Evolutionary conservation across 495 filamentous ascomycete genomes (phyloP).

Genomic region (Penicillium soppii): DNA sequence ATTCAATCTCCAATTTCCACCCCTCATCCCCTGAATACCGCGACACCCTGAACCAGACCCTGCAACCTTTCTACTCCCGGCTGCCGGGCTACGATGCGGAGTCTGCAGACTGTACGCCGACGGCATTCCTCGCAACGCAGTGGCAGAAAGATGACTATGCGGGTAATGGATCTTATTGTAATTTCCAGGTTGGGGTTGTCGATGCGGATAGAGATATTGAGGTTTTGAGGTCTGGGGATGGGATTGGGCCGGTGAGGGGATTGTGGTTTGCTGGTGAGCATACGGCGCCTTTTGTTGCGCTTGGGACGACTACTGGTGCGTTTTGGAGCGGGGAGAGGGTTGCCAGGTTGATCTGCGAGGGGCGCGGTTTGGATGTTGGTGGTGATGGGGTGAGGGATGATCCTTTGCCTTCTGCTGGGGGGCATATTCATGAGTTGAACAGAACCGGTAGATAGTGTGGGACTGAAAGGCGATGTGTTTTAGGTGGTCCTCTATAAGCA

Average conservation of each 20-base stretch:
- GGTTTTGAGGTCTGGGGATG: conserved; percentile 58
- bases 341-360: conserved; percentile 58
- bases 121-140: conserved; percentile 63
- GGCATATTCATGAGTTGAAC: not conserved
- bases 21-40: conserved; percentile 29
- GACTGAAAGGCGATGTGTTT: no score
- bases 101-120: conserved; percentile 60
- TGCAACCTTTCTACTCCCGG: conserved; percentile 67
- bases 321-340: conserved; percentile 90
- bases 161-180: conserved; percentile 86
- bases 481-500: no score
- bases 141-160: conserved; percentile 84
- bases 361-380: conserved; percentile 33
- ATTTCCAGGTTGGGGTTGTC: conserved; percentile 77
- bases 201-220: conserved; percentile 70
- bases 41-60: conserved; percentile 40
- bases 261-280: conserved; percentile 96
- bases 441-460: no score
- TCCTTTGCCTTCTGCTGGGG: conserved; percentile 33
- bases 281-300: conserved; percentile 82
- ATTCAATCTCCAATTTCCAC: conserved; percentile 28
- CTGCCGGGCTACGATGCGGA: conserved; percentile 61
- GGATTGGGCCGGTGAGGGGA: conserved; percentile 59
- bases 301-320: conserved; percentile 85
- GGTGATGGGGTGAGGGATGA: conserved; percentile 31